A percentile compares a stretch with the other conserved stretches of the same genome.
Conservation (phyloP, 306 rosid species). For the Rosa persica region DNA sequence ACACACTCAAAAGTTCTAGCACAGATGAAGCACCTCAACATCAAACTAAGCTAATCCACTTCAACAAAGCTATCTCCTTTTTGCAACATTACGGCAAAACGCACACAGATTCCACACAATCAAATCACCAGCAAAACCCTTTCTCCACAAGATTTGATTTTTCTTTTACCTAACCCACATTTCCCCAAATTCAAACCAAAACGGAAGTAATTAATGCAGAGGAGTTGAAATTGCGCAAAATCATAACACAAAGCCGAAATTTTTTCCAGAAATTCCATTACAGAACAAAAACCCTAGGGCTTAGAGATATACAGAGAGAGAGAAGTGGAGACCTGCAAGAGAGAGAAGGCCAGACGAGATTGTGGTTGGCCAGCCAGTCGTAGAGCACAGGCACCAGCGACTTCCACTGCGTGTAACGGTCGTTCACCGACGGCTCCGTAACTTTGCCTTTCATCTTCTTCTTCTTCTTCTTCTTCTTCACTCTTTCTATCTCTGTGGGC, state of each 20-base stretch:
- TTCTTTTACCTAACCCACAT: slow-evolving; percentile 5
- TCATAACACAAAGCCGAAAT: not conserved
- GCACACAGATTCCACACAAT: not conserved
- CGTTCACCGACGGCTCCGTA: slow-evolving; percentile 35
- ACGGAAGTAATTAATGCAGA: not conserved
- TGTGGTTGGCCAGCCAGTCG: slow-evolving; percentile 96
- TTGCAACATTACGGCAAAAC: no score
- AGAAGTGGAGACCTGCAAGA: slow-evolving; percentile 61
- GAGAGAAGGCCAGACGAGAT: slow-evolving; percentile 98
- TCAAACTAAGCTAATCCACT: not conserved
- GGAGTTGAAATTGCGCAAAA: not conserved
- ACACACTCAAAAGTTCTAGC: not conserved
- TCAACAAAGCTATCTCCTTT: not conserved
- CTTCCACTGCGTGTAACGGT: slow-evolving; percentile 76
- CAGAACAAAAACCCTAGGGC: slow-evolving; percentile 17
- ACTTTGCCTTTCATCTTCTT: slow-evolving; percentile 17
- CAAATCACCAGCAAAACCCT: not conserved
- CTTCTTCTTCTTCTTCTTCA: not conserved
- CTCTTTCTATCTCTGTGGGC: not conserved
- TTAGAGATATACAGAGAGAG: not conserved
- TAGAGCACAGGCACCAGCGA: slow-evolving; percentile 81
- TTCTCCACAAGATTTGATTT: not conserved
- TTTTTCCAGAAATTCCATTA: not conserved
- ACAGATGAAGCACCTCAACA: not conserved
- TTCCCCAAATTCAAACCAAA: slow-evolving; percentile 11